These are phyloP conservation scores for Copromyces sp. DNA, from an alignment of 495 filamentous ascomycete species.

Conservation along the genomic window DNA sequence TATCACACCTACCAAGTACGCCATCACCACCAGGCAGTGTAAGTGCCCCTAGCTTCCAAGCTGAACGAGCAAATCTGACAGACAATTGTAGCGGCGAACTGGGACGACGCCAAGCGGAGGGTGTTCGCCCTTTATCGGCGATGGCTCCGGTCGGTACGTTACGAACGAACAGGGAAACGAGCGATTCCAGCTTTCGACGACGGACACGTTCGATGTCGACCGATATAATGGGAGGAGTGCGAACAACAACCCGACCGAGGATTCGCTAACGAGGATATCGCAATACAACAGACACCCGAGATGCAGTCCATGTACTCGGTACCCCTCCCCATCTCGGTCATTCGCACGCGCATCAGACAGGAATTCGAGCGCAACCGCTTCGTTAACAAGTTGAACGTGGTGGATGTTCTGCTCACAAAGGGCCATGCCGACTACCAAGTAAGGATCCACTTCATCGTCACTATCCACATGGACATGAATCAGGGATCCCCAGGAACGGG, in stretches of 20 bases:
- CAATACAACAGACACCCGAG: slow-evolving; percentile 64
- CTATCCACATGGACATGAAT: not conserved
- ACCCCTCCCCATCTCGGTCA: slow-evolving; percentile 72
- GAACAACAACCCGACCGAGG: not conserved
- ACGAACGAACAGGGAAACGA: not conserved
- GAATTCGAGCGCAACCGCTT: slow-evolving; percentile 96
- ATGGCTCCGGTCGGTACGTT: slow-evolving; percentile 86
- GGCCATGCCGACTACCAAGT: slow-evolving; percentile 86
- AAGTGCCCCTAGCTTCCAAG: slow-evolving; percentile 25
- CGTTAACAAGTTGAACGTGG: slow-evolving; percentile 74
- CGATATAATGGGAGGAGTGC: not conserved
- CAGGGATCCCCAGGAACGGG: not conserved
- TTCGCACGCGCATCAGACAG: slow-evolving; percentile 90
- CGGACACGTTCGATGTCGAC: not conserved
- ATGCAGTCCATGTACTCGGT: slow-evolving; percentile 94
- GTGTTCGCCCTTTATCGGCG: slow-evolving; percentile 81
- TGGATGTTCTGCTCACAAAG: slow-evolving; percentile 82
- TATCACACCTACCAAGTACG: slow-evolving; percentile 89
- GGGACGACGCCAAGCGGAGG: slow-evolving; percentile 70
- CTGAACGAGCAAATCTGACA: slow-evolving; percentile 8
- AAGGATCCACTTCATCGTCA: slow-evolving; percentile 5
- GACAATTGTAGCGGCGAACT: slow-evolving; percentile 58
- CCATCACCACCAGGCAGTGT: slow-evolving; percentile 84
- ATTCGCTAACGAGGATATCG: slow-evolving; percentile 5
- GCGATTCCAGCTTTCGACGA: not conserved